phyloP scores from a whole-genome alignment of 1,284 basidiomycete genomes.

The Moniliophthora roreri region DNA sequence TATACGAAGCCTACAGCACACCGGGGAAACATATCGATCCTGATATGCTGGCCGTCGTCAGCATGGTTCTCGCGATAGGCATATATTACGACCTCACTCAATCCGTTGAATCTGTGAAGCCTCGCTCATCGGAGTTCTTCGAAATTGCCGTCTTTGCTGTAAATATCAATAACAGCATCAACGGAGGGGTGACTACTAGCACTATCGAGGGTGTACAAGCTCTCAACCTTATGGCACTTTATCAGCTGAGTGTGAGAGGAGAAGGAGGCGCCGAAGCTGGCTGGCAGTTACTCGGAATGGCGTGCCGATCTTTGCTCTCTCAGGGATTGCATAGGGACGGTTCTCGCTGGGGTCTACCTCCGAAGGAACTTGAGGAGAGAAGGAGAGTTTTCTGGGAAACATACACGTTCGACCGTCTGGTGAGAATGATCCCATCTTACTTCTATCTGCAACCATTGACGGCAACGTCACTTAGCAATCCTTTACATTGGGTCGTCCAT shows the following conservation, averaged over 20 bases:
- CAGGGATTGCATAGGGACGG: conserved; percentile 26
- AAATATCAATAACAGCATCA: conserved; percentile 18
- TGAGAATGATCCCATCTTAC: conserved; percentile 7
- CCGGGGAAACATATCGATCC: conserved; percentile 16
- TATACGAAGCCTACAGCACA: conserved; percentile 16
- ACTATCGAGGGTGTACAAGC: conserved; percentile 23
- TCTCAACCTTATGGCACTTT: conserved; percentile 22
- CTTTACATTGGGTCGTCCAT: conserved; percentile 24
- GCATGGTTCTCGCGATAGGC: conserved; percentile 22
- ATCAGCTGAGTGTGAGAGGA: conserved; percentile 20
- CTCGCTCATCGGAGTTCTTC: conserved; percentile 17
- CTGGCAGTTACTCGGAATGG: conserved; percentile 24
- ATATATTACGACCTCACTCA: conserved; percentile 20
- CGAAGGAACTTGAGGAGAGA: conserved; percentile 21
- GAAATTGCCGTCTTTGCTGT: conserved; percentile 18
- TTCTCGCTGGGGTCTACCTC: conserved; percentile 22
- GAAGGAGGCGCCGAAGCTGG: conserved; percentile 22
- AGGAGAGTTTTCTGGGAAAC: conserved; percentile 24
- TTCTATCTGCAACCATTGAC: neutral
- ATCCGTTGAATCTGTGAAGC: conserved; percentile 9
- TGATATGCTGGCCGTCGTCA: conserved; percentile 16
- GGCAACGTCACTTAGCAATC: conserved; percentile 18
- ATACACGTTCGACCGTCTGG: conserved; percentile 22
- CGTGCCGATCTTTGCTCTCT: conserved; percentile 21
- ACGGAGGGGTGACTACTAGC: conserved; percentile 11